phyloP scores from a whole-genome alignment of 2,329 filamentous ascomycete species.

The Colletotrichum orchidophilum region DNA sequence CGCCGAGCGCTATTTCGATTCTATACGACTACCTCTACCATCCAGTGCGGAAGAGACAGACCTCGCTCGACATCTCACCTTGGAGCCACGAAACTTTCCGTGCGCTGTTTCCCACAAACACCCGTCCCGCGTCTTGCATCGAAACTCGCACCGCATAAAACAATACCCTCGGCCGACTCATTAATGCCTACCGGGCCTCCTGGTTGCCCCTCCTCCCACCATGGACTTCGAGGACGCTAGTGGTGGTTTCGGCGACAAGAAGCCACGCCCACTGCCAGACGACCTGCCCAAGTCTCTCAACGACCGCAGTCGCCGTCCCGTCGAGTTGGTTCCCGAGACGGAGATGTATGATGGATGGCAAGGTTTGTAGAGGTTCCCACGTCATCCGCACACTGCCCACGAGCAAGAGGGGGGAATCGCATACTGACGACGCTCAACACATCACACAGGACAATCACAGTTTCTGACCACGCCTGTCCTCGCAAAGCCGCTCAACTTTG shows the following conservation, averaged over 20 bases:
- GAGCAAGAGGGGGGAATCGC: background rate
- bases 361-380: slow-evolving; percentile 60
- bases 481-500: slow-evolving; percentile 85
- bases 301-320: slow-evolving; percentile 78
- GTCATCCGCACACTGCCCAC: background rate
- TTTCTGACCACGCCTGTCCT: slow-evolving; percentile 88
- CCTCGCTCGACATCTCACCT: background rate
- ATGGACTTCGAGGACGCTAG: slow-evolving; percentile 68
- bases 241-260: slow-evolving; percentile 51
- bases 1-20: background rate
- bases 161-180: slow-evolving; percentile 26
- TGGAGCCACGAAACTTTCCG: slow-evolving; percentile 20
- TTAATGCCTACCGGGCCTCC: slow-evolving; percentile 29
- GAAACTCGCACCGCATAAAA: slow-evolving; percentile 20
- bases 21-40: background rate
- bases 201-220: slow-evolving; percentile 51
- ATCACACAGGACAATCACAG: slow-evolving; percentile 87
- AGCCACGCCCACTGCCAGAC: slow-evolving; percentile 70
- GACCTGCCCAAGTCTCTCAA: slow-evolving; percentile 93
- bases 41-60: background rate
- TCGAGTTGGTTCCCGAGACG: slow-evolving; percentile 79
- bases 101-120: slow-evolving; percentile 5
- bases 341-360: slow-evolving; percentile 99
- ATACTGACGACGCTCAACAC: slow-evolving; percentile 19
- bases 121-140: slow-evolving; percentile 2